Percentiles rank a stretch among this genome's conserved stretches.
These are phyloP conservation scores for Cordyceps tenuipes DNA, from an alignment of 2,329 filamentous ascomycete species.

Conservation along the genomic window DNA sequence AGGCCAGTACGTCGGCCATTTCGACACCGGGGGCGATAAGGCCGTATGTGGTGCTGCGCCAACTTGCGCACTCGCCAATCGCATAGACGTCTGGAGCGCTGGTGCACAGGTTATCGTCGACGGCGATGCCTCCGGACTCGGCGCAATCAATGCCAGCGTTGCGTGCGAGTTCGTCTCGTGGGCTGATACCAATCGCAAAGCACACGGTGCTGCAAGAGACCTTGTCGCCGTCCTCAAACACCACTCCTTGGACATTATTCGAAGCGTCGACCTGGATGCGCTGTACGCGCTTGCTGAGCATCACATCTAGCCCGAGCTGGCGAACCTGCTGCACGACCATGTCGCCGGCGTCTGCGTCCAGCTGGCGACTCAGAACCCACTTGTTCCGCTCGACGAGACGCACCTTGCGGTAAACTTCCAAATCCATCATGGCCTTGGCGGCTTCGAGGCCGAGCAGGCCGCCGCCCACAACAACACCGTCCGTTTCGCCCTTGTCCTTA, in stretches of 20 bases:
- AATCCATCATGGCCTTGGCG: constrained; percentile 84
- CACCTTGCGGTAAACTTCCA: constrained; percentile 65
- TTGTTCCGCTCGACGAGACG: constrained; percentile 73
- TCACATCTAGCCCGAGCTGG: constrained; percentile 69
- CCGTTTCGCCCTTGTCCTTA: constrained; percentile 54
- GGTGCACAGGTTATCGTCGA: constrained; percentile 60
- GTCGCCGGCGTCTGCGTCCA: constrained; percentile 71
- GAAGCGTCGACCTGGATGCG: constrained; percentile 59
- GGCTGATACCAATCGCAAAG: constrained; percentile 81
- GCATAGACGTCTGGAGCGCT: constrained; percentile 69
- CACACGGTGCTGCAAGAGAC: constrained; percentile 75
- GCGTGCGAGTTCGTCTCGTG: constrained; percentile 68
- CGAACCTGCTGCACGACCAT: constrained; percentile 78
- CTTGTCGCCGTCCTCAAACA: constrained; percentile 71
- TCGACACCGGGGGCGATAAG: constrained; percentile 85
- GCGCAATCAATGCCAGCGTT: constrained; percentile 64
- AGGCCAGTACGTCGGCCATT: constrained; percentile 86
- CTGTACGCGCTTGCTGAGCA: constrained; percentile 68
- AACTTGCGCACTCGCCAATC: constrained; percentile 85
- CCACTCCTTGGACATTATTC: constrained; percentile 63
- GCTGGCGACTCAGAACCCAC: constrained; percentile 75
- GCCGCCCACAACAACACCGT: constrained; percentile 72
- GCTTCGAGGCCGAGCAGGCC: constrained; percentile 81
- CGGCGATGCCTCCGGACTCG: constrained; percentile 58
- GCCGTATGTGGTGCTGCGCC: constrained; percentile 78